Conservation (phyloP, 495 filamentous ascomycete genomes). For the Cairneyella variabilis region DNA sequence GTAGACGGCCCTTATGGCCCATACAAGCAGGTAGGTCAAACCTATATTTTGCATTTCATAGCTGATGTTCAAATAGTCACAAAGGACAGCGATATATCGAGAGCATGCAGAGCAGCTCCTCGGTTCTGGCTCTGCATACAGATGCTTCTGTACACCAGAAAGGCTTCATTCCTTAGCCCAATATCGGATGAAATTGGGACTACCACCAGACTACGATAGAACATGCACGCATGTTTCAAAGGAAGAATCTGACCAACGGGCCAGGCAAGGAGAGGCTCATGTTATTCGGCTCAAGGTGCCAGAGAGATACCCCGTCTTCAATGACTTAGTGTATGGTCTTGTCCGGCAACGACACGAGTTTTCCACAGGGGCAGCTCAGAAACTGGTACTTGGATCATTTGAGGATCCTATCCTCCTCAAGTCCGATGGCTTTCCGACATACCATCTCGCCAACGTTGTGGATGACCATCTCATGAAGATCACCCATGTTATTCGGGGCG, state of each 20-base stretch:
- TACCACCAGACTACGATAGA: constrained; percentile 71
- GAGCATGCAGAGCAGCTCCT: constrained; percentile 69
- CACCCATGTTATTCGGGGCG: constrained; percentile 89
- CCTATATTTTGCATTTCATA: not conserved
- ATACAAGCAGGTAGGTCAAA: constrained; percentile 68
- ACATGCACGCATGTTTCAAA: constrained; percentile 63
- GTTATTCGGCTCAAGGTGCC: constrained; percentile 71
- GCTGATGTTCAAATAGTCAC: constrained; percentile 52
- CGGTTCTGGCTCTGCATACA: constrained; percentile 69
- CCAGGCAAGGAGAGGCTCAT: constrained; percentile 63
- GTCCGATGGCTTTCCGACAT: constrained; percentile 86
- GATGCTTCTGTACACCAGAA: constrained; percentile 84
- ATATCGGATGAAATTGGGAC: constrained; percentile 53
- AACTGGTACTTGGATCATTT: constrained; percentile 41
- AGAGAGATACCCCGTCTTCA: constrained; percentile 53
- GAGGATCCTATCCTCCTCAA: constrained; percentile 86
- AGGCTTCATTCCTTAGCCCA: constrained; percentile 61
- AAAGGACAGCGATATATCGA: constrained; percentile 71
- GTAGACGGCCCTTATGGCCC: constrained; percentile 76
- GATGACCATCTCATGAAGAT: constrained; percentile 94
- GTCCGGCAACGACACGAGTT: constrained; percentile 43
- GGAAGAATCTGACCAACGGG: constrained; percentile 65
- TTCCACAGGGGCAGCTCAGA: constrained; percentile 30
- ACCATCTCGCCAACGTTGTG: constrained; percentile 95
- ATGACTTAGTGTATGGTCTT: constrained; percentile 74